Conservation (phyloP, 2,329 filamentous ascomycete genomes). For the Trichoderma sp. region DNA sequence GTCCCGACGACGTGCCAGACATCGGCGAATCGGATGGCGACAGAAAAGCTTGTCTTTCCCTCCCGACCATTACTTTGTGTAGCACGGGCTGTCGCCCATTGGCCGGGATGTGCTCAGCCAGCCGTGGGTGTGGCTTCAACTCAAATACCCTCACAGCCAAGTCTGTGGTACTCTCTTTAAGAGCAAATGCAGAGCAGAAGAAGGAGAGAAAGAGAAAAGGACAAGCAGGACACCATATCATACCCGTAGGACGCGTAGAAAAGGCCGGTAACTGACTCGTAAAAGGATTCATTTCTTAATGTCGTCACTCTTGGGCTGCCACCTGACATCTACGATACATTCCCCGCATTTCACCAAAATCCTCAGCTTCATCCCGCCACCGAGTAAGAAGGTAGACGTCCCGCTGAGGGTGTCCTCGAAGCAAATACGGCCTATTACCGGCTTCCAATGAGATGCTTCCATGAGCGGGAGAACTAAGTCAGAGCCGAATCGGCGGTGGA, state of each 20-base stretch:
- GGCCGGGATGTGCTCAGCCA: not conserved
- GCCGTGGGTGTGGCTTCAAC: not conserved
- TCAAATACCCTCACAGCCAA: not conserved
- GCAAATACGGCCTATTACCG: not conserved
- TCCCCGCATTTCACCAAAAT: not conserved
- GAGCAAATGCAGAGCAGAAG: not conserved
- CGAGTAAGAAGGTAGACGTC: not conserved
- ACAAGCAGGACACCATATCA: not conserved
- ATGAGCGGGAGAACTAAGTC: not conserved
- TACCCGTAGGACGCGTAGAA: not conserved
- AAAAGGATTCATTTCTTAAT: not conserved
- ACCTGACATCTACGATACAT: not conserved
- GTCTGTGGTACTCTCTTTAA: not conserved
- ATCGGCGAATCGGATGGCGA: conserved; percentile 18
- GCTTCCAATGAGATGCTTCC: not conserved
- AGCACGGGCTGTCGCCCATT: not conserved
- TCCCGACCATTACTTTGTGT: not conserved
- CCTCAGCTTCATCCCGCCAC: not conserved
- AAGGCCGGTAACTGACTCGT: not conserved
- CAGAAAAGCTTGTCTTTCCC: conserved; percentile 6
- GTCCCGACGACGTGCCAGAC: not conserved
- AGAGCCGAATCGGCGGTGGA: not conserved
- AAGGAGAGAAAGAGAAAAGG: not conserved
- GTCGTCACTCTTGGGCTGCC: not conserved
- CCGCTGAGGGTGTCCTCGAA: not conserved